Base-by-base conservation (phyloP, 2,329 filamentous ascomycete species). In the Pseudogymnoascus sp. region DNA sequence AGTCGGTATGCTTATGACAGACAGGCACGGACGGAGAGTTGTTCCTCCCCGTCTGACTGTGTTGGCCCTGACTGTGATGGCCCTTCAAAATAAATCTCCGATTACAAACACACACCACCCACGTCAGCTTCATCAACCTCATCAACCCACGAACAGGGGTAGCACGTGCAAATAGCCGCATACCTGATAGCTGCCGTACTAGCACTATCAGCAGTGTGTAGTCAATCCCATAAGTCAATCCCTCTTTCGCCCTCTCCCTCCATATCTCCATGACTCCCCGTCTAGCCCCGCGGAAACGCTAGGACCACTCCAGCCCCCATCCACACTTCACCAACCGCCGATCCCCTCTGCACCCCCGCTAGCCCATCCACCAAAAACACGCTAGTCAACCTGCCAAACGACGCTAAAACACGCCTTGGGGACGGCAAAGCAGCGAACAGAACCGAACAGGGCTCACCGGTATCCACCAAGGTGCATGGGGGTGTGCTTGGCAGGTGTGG, bases 401-500 rank as follows among this genome's bases (percentile, higher is more conserved):
- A n/a, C 44, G 44, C 44, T 50, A 50, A 50, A 50, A 50, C 44
- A 50, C 44, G 44, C 44, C 44, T 50, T 50, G 44, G 44, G 44
- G 44, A 50, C 44, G 23, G 44, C 44, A 50, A 50, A 50, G 21
- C 44, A 50, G 44, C 21, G 44, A 50, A n/a, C 23, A 50, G 44
- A 12, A 23, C 21, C 21, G 44, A 50, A n/a, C 23, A 50, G 44
- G 21, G 21, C 21, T 50, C 44, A 10, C 5, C 12, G 21, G 44
- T 50, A 50, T 14, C 44, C 44, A 50, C 21, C 44, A 50, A 50
- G 44, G 44, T 28, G 44, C 44, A 50, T 50, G 12, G 2, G 21
- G 5, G 2, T 7, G 5, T 2, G 8, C 44, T 50, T 50, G 44
- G 44, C 44, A 18, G 21, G 11, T 5, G 7, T 6, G 44, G 2